These are phyloP conservation scores for Acacia melanoxylon DNA, from an alignment of 306 rosid genomes.

Conservation along the genomic window DNA sequence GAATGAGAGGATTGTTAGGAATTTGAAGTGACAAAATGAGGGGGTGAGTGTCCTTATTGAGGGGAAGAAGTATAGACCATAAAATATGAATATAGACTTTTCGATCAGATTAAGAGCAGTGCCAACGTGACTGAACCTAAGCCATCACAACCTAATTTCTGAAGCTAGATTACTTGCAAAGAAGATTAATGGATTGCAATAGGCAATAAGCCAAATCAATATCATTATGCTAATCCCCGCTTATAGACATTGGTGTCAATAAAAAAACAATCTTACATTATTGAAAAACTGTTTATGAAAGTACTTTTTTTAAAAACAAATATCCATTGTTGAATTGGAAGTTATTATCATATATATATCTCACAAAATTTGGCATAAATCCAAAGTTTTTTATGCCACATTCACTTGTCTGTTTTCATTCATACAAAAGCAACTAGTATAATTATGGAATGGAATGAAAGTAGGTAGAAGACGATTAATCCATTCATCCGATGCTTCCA, in stretches of 20 bases:
- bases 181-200: not conserved
- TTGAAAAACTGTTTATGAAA: not conserved
- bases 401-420: not conserved
- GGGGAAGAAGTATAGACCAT: not conserved
- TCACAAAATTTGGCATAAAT: not conserved
- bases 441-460: not conserved
- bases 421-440: not conserved
- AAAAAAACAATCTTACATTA: not conserved
- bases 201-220: not conserved
- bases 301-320: not conserved
- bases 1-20: no score
- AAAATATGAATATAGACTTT: not conserved
- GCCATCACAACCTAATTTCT: not conserved
- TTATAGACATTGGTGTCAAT: not conserved
- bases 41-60: no score
- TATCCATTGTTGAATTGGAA: not conserved
- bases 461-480: not conserved
- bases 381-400: not conserved
- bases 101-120: not conserved
- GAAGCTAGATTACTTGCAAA: not conserved
- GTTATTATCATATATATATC: not conserved
- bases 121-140: not conserved
- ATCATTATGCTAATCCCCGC: not conserved
- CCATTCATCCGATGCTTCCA: not conserved
- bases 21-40: no score